Conservation (phyloP, 805 yeast genomes). For the Kodamaea kakaduensis region DNA sequence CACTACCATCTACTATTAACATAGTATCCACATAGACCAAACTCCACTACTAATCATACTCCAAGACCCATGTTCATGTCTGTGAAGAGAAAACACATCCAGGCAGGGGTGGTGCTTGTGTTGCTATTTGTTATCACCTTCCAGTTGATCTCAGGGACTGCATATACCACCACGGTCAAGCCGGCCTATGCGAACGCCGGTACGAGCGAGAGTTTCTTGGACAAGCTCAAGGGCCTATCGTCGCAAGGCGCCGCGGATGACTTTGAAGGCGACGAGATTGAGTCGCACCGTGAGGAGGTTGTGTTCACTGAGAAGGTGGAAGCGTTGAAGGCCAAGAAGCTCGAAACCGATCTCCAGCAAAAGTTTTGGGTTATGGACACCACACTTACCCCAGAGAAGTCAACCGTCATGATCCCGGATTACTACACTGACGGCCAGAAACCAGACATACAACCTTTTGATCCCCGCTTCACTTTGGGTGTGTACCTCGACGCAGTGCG, state of each 20-base stretch:
- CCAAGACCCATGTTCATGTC: constrained; percentile 12
- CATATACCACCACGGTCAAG: not conserved
- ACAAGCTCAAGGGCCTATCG: not conserved
- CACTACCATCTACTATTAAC: too few relatives aligned
- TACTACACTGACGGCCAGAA: constrained; percentile 3
- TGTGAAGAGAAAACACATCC: constrained; percentile 16
- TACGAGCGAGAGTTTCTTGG: constrained; percentile 2
- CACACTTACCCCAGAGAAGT: constrained; percentile 9
- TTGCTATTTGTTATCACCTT: constrained; percentile 11
- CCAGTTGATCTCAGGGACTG: not conserved
- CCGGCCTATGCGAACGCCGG: constrained; percentile 5
- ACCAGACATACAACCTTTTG: constrained; percentile 23
- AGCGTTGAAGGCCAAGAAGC: constrained; percentile 14
- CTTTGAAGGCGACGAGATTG: constrained; percentile 7
- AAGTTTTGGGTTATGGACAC: constrained; percentile 18
- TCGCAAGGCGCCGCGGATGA: constrained; percentile 5
- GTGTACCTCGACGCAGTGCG: constrained; percentile 15
- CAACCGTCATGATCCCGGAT: constrained; percentile 8
- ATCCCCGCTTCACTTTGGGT: constrained; percentile 24
- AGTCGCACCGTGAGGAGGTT: constrained; percentile 7
- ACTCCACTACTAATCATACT: too few relatives aligned
- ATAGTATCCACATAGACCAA: too few relatives aligned
- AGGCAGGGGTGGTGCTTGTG: constrained; percentile 12
- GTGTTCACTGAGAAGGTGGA: constrained; percentile 13
- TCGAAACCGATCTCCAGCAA: constrained; percentile 19